Conservation (phyloP, 2,329 filamentous ascomycete species). For the Elsinoe perseae region DNA sequence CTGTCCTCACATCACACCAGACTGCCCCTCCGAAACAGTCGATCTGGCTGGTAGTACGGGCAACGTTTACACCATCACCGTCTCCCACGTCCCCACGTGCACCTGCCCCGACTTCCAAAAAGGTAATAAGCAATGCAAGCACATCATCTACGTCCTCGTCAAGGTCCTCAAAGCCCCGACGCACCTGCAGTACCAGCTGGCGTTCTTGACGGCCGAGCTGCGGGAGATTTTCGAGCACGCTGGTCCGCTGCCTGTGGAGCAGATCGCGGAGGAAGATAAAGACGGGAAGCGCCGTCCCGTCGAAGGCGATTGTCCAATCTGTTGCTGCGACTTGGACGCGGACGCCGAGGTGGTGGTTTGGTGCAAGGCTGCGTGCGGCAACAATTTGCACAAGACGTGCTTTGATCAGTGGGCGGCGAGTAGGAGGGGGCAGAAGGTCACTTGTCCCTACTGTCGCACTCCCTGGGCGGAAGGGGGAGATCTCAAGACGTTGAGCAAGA, state of each 20-base stretch:
- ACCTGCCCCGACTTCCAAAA: slow-evolving; percentile 26
- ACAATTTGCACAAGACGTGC: slow-evolving; percentile 53
- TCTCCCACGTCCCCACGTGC: slow-evolving; percentile 42
- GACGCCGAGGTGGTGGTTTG: slow-evolving; percentile 43
- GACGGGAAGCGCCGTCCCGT: slow-evolving; percentile 50
- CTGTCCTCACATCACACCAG: slow-evolving; percentile 31
- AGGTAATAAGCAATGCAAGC: slow-evolving; percentile 55
- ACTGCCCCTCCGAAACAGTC: slow-evolving; percentile 46
- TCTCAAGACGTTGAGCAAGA: slow-evolving; percentile 23
- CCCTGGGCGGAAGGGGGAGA: slow-evolving; percentile 23
- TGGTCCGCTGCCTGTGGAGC: slow-evolving; percentile 41
- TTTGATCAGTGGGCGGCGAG: slow-evolving; percentile 46
- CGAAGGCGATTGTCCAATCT: slow-evolving; percentile 57
- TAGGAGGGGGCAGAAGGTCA: slow-evolving; percentile 23
- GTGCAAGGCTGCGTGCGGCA: slow-evolving; percentile 55
- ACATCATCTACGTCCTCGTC: slow-evolving; percentile 54
- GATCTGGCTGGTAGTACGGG: slow-evolving; percentile 55
- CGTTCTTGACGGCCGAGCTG: slow-evolving; percentile 52
- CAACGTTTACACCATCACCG: slow-evolving; percentile 53
- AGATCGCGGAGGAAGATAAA: slow-evolving; percentile 26
- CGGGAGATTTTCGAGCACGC: slow-evolving; percentile 50
- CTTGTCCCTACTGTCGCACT: slow-evolving; percentile 28
- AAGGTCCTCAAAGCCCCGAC: slow-evolving; percentile 50
- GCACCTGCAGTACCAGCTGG: slow-evolving; percentile 53
- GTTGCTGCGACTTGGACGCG: slow-evolving; percentile 33